Evolutionary conservation across 2,329 filamentous ascomycete genomes (phyloP), one percentile per base, ranked within the genome.

Genomic region (Decorospora gaudefroyi): DNA sequence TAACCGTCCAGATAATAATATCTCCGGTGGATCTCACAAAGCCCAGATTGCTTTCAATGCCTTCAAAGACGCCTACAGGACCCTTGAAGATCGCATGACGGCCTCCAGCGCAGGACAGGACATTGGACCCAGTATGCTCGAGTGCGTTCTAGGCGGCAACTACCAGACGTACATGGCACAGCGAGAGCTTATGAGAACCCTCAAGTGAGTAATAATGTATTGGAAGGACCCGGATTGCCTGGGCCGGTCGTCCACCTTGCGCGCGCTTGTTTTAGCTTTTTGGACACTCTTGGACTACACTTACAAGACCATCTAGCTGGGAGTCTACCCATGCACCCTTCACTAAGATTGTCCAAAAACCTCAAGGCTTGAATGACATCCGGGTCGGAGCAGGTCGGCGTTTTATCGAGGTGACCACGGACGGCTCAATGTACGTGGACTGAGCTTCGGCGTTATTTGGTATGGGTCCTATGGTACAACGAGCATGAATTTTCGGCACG

Each of bases 1-100:
- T 0, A 96, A 97, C 68, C 87, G 88, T 46, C 68, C 81, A 0
- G 74, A 78, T 17, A 97, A 97, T 67, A 93, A 99, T 62, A 93
- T 99, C 17, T 86, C 93, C 0, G 90, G 90, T 7, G 91, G 91
- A 7, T 93, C 90, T 0, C 79, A 76, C 31, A 87, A 88, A 54
- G 88, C 87, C 6, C 55, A 70, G 0, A 74, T 80, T 6, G 87
- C 96, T 34, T 74, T 88, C 53, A 66, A 76, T n/a, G 76, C 78
- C 9, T 97, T 99, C 67, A 74, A 79, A 1, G 72, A 83, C 9
- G 68, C 65, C 6, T 58, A 67, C 39, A 37, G 43, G 6, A 49
- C 51, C 2, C 49, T 72, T 11, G 74, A 77, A 32, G 67, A 78
- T 3, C 78, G 81, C 21, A 84, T 92, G 77, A 45, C 68, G 2